These are phyloP conservation scores for Aureobasidium mangrovei DNA, from an alignment of 2,329 filamentous ascomycete species.

Conservation along the genomic window DNA sequence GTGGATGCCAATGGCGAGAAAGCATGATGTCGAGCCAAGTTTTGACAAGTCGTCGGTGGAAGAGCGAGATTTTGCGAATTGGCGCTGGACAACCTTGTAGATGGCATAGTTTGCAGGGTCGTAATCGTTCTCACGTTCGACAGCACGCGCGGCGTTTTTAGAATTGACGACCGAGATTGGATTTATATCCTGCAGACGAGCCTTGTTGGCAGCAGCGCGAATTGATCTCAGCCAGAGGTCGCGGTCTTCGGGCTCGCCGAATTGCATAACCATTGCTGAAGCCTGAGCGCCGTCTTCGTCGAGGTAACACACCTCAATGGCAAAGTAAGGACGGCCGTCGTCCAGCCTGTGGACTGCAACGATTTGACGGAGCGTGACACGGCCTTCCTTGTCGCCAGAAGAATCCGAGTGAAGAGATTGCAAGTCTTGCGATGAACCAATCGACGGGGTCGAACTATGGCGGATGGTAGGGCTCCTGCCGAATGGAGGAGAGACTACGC, in stretches of 20 bases:
- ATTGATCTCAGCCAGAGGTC: constrained; percentile 57
- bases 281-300: constrained; percentile 56
- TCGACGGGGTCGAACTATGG: constrained; percentile 51
- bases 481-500: constrained; percentile 28
- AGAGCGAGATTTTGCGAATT: constrained; percentile 47
- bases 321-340: constrained; percentile 57
- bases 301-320: constrained; percentile 58
- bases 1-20: constrained; percentile 60
- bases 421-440: constrained; percentile 53
- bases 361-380: constrained; percentile 56
- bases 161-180: constrained; percentile 51
- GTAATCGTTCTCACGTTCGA: constrained; percentile 61
- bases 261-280: constrained; percentile 55
- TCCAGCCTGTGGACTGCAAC: constrained; percentile 60
- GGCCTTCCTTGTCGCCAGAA: constrained; percentile 46
- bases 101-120: constrained; percentile 58
- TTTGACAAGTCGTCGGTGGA: constrained; percentile 61
- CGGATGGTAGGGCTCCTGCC: constrained; percentile 39
- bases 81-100: constrained; percentile 59
- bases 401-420: constrained; percentile 43
- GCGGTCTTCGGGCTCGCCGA: constrained; percentile 55
- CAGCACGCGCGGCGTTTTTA: constrained; percentile 51
- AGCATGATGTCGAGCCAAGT: constrained; percentile 55
- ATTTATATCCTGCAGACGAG: constrained; percentile 42
- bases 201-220: constrained; percentile 49